These are phyloP conservation scores for Dissophora globulifera DNA, from an alignment of 192 early-diverging fungal genomes.

Conservation along the genomic window DNA sequence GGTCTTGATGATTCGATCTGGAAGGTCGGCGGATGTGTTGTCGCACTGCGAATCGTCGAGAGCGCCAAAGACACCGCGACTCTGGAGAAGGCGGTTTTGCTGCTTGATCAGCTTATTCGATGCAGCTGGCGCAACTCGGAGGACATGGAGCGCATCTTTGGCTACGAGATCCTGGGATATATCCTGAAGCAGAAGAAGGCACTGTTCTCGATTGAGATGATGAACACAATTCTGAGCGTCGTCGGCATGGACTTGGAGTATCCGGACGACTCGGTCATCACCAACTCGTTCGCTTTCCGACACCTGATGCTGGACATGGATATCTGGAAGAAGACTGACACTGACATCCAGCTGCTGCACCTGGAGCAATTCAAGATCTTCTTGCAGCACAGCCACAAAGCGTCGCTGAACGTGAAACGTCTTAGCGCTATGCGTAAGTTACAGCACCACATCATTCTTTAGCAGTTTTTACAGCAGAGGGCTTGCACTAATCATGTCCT, in stretches of 20 bases:
- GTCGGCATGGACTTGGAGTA: constrained; percentile 67
- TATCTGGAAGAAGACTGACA: constrained; percentile 68
- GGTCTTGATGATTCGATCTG: constrained; percentile 73
- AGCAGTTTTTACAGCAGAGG: background rate
- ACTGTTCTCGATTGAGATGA: constrained; percentile 63
- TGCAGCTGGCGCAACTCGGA: constrained; percentile 77
- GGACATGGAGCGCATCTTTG: constrained; percentile 75
- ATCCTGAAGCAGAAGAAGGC: constrained; percentile 72
- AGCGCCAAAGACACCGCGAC: constrained; percentile 64
- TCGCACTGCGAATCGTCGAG: constrained; percentile 70
- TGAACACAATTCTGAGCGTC: constrained; percentile 69
- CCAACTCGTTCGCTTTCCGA: constrained; percentile 71
- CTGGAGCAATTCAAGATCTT: constrained; percentile 71
- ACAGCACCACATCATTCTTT: background rate
- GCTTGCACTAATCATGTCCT: background rate
- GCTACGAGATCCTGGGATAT: constrained; percentile 73
- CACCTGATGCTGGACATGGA: constrained; percentile 75
- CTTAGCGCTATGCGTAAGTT: constrained; percentile 68
- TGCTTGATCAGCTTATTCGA: constrained; percentile 69
- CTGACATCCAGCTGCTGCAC: constrained; percentile 65
- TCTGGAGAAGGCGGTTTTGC: constrained; percentile 61
- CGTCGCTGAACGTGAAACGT: constrained; percentile 66
- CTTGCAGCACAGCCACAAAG: constrained; percentile 64
- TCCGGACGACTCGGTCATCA: constrained; percentile 69
- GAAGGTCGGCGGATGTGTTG: constrained; percentile 77